Base-by-base conservation (phyloP, 2,329 filamentous ascomycete genomes). In the Alternaria ventricosa region DNA sequence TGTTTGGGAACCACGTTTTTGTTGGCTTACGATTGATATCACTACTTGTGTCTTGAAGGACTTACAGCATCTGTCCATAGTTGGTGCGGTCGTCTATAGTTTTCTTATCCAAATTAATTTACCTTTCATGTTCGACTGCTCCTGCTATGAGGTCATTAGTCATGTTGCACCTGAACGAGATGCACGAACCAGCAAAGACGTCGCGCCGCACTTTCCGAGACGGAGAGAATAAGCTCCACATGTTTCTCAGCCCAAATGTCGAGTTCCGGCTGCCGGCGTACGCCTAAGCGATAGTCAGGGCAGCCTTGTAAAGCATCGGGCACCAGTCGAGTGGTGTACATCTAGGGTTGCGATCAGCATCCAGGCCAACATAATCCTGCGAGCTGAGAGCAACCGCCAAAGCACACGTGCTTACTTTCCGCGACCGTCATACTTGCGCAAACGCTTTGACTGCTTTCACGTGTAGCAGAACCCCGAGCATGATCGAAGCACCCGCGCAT, bases 351-450 rank as follows among this genome's bases (percentile, higher is more conserved):
- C 59, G 51, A 55, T 63, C 68, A 68, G 60, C 66, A 57, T 60
- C 59, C 56, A 57, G 60, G 61, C 65, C 59, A 62, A 60, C 62
- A 57, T 67, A 56, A 56, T 64, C 60, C 36, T 44, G 57, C 47
- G 23, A 68, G 57, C 70, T 65, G 65, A 65, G 57, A 56, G 64
- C 63, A 58, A 65, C 66, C 54, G 46, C 49, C 66, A 60, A 63
- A 63, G 56, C 66, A 73, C 73, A 73, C 72, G 71, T 71, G 71
- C 71, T 67, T 56, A 65, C 66, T 56, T 64, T 47, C 64, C 64
- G 67, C 66, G 54, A 63, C 66, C 55, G 43, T 28, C 57, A 25
- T 54, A 57, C 53, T 43, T 36, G 30, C 56, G 36, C 57, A 51
- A 51, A 46, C 55, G 41, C 55, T 54, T 44, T 41, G 25, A 28